Evolutionary conservation across 2,329 filamentous ascomycete genomes (phyloP).

Genomic region (Aureobasidium uvarum): DNA sequence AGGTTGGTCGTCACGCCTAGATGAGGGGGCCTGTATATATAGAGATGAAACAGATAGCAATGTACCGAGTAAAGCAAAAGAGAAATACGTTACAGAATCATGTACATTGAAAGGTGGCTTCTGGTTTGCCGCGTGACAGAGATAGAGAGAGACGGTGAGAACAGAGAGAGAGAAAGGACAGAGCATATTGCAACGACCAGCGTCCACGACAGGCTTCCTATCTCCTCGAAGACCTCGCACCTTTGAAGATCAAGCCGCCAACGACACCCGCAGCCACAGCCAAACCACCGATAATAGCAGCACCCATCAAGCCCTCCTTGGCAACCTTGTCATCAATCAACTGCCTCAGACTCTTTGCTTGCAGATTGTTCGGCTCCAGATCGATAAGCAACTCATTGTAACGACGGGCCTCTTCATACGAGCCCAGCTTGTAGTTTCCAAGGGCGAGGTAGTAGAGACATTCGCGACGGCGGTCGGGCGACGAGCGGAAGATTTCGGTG

Average conservation of each 20-base stretch:
- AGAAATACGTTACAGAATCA: background rate
- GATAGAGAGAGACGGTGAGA: background rate
- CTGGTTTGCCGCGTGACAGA: background rate
- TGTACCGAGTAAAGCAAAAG: background rate
- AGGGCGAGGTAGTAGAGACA: conserved; percentile 97
- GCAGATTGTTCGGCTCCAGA: conserved; percentile 86
- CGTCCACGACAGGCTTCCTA: background rate
- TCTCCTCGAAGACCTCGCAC: conserved; percentile 46
- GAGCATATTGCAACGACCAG: background rate
- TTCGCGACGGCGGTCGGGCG: conserved; percentile 89
- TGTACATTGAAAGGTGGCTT: background rate
- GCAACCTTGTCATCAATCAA: conserved; percentile 96
- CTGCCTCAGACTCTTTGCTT: conserved; percentile 79
- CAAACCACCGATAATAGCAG: conserved; percentile 90
- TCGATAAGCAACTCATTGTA: conserved; percentile 94
- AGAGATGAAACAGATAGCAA: background rate
- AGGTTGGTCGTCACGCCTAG: background rate
- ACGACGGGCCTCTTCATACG: conserved; percentile 89
- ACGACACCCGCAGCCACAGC: conserved; percentile 92
- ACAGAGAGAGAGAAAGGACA: background rate
- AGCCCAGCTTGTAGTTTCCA: conserved; percentile 97
- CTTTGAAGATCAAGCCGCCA: conserved; percentile 80
- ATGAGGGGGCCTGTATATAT: background rate
- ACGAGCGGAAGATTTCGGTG: conserved; percentile 92
- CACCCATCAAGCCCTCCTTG: conserved; percentile 88